phyloP scores from a whole-genome alignment of 2,329 filamentous ascomycete genomes.

The Monascus ruber region DNA sequence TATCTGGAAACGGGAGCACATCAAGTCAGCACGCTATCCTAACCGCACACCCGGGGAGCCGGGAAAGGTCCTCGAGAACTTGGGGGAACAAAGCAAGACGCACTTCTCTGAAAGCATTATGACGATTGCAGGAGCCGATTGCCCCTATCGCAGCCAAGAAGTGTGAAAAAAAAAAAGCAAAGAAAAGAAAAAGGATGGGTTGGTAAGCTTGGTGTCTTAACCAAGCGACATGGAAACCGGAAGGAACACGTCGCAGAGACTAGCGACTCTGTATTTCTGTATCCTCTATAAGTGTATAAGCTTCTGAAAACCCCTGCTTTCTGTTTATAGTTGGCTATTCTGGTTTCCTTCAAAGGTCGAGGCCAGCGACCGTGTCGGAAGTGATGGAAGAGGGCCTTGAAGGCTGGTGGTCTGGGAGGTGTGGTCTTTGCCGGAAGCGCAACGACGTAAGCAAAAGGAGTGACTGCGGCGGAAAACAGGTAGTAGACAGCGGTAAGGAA shows the following conservation, averaged over 20 bases:
- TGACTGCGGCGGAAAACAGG: conserved; percentile 1
- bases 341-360: no score
- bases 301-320: no score
- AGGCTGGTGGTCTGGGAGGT: neutral
- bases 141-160: conserved; percentile 18
- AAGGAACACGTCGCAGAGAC: no score
- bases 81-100: conserved; percentile 3
- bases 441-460: neutral
- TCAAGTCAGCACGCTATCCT: neutral
- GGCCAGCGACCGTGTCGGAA: neutral
- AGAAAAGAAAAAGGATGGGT: neutral
- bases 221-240: conserved; percentile 5
- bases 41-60: neutral
- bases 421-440: no score
- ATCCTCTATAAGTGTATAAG: no score
- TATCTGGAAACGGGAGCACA: conserved; percentile 22
- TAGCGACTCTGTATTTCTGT: no score
- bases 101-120: conserved; percentile 36
- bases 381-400: neutral
- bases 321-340: no score
- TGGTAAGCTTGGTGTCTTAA: conserved; percentile 3
- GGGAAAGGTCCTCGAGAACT: no score
- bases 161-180: neutral
- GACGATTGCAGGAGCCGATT: conserved; percentile 21
- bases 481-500: no score